Evolutionary conservation across 306 rosid species (phyloP), one percentile per base, ranked within the genome.

Genomic region (Cicer judaicum): DNA sequence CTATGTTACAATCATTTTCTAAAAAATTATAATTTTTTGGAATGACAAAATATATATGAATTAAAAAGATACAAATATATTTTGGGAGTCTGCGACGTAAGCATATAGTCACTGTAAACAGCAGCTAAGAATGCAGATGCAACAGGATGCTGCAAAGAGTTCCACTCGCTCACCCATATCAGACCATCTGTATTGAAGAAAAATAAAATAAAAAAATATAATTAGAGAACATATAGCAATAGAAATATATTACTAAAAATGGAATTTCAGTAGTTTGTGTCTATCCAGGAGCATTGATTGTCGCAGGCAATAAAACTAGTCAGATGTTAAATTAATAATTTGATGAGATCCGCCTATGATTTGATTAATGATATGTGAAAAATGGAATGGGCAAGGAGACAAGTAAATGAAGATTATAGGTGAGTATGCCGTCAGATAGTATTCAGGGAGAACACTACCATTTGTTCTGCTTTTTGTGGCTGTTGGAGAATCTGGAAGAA

Each of bases 81-180:
- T 46, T 82, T 81, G 68, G 89, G 80, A 29, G 91, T 85, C 79
- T 70, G 84, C 3, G 96, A 77, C 48, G 99, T 87, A 70, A 87
- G 95, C 99, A 95, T 95, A 80, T 92, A 95, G 79, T 95, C 98
- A 70, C 97, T 89, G 83, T 89, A 95, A 82, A 95, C 41, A 67
- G 87, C 78, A 80, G 97, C 98, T 64, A 95, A 83, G 92, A 95
- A 95, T 50, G 99, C 93, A 72, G 99, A 85, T 81, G 99, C 92
- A 69, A 95, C 92, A 7, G 98, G 93, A n/a, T 95, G 99, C 79
- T 92, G 99, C 84, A 95, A 82, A 53, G 98, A 24, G 57, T 95
- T 89, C 99, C 99, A 90, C 39, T 95, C 79, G 74, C 91, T 89
- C 76, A 95, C 90, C 95, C 89, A 92, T 81, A 95, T 75, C 57